Evolutionary conservation across 768 basidiomycete species (phyloP), one percentile per base, ranked within the genome.

Genomic region (Antrodiella citrinella): DNA sequence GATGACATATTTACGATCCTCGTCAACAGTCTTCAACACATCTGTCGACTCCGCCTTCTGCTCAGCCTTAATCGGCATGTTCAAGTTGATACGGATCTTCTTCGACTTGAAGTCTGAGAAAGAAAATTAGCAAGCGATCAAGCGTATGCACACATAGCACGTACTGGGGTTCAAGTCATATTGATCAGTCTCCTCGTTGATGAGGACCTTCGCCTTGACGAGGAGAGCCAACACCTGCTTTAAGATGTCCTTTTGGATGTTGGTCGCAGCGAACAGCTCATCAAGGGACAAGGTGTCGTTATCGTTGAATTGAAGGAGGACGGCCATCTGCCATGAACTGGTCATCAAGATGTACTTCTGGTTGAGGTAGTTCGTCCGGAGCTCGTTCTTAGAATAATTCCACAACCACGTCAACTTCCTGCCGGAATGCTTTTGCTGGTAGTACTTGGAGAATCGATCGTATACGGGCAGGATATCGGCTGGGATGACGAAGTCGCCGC

Each of bases 311-410:
- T 93, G 92, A 52, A 92, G 65, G 30, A 98, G 74, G n/a, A 98
- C 84, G 9, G 90, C 89, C 79, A 89, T 90, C 68, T 99, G 96
- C 69, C 87, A 97, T 7, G 92, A 81, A 59, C 89, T 93, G 25
- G 91, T 91, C 84, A 93, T 90, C 63, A 98, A 72, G 59, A 95
- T 92, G 71, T 97, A 97, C 67, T 93, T 96, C 68, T 93, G 91
- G 61, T 84, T 85, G 48, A 91, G 75, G 68, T 96, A 92, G 62
- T 88, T 93, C 55, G 94, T 94, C 50, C 86, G 81, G 4, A 99
- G 77, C 65, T 99, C 96, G 69, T 94, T 94, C 73, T 95, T 95
- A 49, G 85, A 92, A 65, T 94, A 91, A 62, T 97, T 95, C 96
- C 96, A 99, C 9, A 98, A 71, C 95, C 95, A 99, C 0, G 91